phyloP scores from a whole-genome alignment of 2,329 filamentous ascomycete genomes.

The Diaporthe australafricana region DNA sequence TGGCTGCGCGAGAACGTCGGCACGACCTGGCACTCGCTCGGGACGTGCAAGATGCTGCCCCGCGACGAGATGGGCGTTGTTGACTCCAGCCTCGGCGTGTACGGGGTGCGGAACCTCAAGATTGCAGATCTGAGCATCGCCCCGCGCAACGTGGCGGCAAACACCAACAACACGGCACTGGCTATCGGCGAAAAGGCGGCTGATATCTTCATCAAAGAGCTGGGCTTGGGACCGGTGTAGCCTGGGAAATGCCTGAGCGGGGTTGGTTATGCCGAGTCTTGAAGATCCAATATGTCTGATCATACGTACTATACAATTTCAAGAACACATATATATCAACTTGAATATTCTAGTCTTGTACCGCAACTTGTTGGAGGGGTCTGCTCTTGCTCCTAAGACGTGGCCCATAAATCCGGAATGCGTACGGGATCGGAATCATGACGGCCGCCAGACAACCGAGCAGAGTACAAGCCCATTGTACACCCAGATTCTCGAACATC shows the following conservation, averaged over 20 bases:
- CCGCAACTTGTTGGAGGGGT: conserved; percentile 4
- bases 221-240: not conserved
- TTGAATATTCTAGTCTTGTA: not conserved
- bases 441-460: conserved; percentile 49
- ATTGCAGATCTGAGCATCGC: conserved; percentile 51
- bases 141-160: conserved; percentile 54
- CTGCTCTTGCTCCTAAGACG: conserved; percentile 43
- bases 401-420: conserved; percentile 47
- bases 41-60: conserved; percentile 59
- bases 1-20: conserved; percentile 51
- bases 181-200: conserved; percentile 56
- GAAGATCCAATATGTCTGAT: not conserved
- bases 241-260: too few species aligned
- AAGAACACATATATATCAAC: not conserved
- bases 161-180: conserved; percentile 57
- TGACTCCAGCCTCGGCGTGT: conserved; percentile 50
- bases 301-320: not conserved
- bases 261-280: too few species aligned
- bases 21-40: conserved; percentile 58
- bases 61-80: conserved; percentile 55
- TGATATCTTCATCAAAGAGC: conserved; percentile 43
- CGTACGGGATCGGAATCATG: conserved; percentile 52
- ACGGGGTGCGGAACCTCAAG: conserved; percentile 55
- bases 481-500: conserved; percentile 50
- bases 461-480: conserved; percentile 52